Percentiles rank a stretch among this genome's conserved stretches.
phyloP scores from a whole-genome alignment of 106 monocot genomes.

The Dendrobium chrysotoxum region DNA sequence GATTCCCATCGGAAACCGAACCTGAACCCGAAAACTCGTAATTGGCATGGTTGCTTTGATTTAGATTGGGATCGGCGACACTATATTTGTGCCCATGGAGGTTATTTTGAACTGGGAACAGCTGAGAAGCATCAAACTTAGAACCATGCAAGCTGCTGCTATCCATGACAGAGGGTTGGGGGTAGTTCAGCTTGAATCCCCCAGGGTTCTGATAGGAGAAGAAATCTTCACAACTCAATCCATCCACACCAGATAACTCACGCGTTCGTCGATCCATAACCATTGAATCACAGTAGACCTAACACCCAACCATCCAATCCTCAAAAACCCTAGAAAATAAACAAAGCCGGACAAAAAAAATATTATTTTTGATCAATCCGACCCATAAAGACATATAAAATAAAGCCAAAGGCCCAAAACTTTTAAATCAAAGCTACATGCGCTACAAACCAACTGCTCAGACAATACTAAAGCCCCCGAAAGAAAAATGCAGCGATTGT shows the following conservation, averaged over 20 bases:
- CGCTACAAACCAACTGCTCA: background rate
- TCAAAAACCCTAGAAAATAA: background rate
- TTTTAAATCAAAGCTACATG: background rate
- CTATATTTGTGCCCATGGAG: background rate
- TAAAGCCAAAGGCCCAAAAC: background rate
- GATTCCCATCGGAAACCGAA: background rate
- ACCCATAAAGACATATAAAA: background rate
- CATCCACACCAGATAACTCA: constrained; percentile 6
- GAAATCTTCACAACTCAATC: constrained; percentile 12
- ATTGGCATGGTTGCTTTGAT: background rate
- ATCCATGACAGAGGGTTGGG: background rate
- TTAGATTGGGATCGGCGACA: background rate
- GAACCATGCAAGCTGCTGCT: constrained; percentile 1
- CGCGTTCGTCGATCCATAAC: constrained; percentile 10
- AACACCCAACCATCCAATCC: background rate
- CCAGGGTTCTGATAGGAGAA: constrained; percentile 6
- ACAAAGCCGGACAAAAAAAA: background rate
- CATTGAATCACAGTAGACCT: constrained; percentile 10
- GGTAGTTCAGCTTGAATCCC: background rate
- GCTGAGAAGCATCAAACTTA: background rate
- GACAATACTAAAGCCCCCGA: background rate
- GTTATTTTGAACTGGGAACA: background rate
- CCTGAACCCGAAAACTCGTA: background rate
- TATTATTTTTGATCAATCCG: background rate
- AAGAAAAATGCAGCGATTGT: background rate